phyloP scores from a whole-genome alignment of 176 grass and related monocot genomes.

The Rhynchospora breviuscula region DNA sequence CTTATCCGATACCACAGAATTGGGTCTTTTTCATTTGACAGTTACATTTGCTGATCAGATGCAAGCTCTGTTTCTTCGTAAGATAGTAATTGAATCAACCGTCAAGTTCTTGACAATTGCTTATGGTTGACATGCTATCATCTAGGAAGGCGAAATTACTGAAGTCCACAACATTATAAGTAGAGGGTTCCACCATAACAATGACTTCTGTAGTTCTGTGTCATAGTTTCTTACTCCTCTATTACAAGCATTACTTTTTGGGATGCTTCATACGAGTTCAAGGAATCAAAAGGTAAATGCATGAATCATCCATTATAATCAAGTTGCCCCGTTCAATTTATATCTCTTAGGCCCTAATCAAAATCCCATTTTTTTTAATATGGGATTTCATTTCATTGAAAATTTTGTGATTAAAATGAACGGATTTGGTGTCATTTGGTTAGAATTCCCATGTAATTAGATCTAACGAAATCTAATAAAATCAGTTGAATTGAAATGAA shows the following conservation, averaged over 20 bases:
- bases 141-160: not conserved
- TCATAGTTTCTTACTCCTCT: not conserved
- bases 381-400: too few relatives aligned
- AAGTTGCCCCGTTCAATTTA: not conserved
- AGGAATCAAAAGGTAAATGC: not conserved
- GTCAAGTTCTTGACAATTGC: too few relatives aligned
- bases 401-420: too few relatives aligned
- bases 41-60: not conserved
- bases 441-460: too few relatives aligned
- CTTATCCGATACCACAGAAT: not conserved
- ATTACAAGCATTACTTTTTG: not conserved
- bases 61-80: not conserved
- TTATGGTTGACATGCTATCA: not conserved
- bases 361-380: too few relatives aligned
- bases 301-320: not conserved
- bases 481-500: too few relatives aligned
- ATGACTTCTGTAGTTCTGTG: not conserved
- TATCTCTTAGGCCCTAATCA: not conserved
- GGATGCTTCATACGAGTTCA: not conserved
- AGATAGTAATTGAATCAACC: not conserved
- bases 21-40: not conserved
- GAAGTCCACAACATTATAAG: not conserved
- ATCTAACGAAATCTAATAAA: too few relatives aligned
- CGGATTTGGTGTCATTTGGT: too few relatives aligned
- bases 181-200: not conserved